Conservation (phyloP, 2,329 filamentous ascomycete genomes). For the Trichoderma sp. region DNA sequence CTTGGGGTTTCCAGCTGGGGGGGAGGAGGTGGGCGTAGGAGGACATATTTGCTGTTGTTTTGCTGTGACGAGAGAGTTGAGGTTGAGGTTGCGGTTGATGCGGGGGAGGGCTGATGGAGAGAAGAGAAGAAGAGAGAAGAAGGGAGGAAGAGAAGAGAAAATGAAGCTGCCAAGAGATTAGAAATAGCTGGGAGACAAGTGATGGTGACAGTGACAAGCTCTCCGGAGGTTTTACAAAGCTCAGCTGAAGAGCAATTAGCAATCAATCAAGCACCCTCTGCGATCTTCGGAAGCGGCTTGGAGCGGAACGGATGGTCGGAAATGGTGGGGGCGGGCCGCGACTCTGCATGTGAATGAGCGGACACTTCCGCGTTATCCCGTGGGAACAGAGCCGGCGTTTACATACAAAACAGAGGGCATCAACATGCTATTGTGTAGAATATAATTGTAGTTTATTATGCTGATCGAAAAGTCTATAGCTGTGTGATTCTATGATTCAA, state of each 20-base stretch:
- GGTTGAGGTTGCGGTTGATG: not conserved
- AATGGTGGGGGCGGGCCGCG: conserved; percentile 14
- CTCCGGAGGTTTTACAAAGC: not conserved
- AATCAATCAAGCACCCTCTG: not conserved
- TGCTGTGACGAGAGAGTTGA: not conserved
- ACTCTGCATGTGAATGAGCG: not conserved
- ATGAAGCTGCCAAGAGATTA: not conserved
- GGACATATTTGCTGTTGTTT: not conserved
- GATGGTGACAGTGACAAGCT: not conserved
- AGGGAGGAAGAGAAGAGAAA: too few relatives aligned
- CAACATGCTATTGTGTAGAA: not conserved
- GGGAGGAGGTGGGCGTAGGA: conserved; percentile 66
- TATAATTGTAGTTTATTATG: not conserved
- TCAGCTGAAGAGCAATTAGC: not conserved
- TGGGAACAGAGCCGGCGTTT: not conserved
- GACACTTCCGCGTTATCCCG: not conserved
- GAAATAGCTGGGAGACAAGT: not conserved
- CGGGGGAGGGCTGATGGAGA: not conserved
- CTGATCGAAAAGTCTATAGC: not conserved
- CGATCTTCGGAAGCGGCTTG: conserved; percentile 2
- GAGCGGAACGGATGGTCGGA: conserved; percentile 3
- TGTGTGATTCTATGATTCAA: not conserved
- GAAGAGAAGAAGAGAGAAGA: not conserved
- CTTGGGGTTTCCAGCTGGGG: conserved; percentile 75
- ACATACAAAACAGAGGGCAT: not conserved